A percentile compares a stretch with the other conserved stretches of the same genome.
Conservation (phyloP, 2,329 filamentous ascomycete species). For the Fusarium globosum region DNA sequence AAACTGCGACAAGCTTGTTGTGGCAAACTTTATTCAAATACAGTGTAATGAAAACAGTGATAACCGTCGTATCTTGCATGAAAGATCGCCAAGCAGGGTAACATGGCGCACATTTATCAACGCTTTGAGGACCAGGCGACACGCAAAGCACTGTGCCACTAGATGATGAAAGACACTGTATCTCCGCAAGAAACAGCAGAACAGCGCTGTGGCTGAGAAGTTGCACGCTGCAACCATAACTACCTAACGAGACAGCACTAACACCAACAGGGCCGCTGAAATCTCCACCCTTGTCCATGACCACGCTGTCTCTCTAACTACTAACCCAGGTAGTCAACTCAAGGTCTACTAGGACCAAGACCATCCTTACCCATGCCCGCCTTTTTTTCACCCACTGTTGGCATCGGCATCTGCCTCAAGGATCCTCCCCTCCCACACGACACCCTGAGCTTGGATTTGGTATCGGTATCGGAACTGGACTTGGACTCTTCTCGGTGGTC, state of each 20-base stretch:
- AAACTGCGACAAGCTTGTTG: constrained; percentile 1
- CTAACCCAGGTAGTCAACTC: not conserved
- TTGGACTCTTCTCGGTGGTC: constrained; percentile 30
- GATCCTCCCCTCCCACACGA: constrained; percentile 43
- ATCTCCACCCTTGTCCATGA: constrained; percentile 17
- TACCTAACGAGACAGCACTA: constrained; percentile 1
- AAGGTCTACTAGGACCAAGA: constrained; percentile 16
- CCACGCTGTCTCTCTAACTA: constrained; percentile 24
- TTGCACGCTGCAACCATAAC: constrained; percentile 17
- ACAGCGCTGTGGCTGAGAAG: constrained; percentile 22
- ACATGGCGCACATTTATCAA: constrained; percentile 3
- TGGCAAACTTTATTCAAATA: constrained; percentile 15
- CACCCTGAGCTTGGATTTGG: constrained; percentile 23
- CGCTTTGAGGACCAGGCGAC: constrained; percentile 5
- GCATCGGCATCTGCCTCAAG: constrained; percentile 42
- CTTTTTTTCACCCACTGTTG: constrained; percentile 43
- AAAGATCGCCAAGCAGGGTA: not conserved
- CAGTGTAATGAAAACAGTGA: constrained; percentile 22
- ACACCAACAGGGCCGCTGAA: not conserved
- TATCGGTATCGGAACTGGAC: constrained; percentile 15
- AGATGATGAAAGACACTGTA: not conserved
- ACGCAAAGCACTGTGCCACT: not conserved
- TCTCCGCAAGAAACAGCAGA: not conserved
- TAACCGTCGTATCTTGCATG: not conserved
- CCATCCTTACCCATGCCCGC: constrained; percentile 37